Conservation (phyloP, 768 basidiomycete species). For the Russula compacta region DNA sequence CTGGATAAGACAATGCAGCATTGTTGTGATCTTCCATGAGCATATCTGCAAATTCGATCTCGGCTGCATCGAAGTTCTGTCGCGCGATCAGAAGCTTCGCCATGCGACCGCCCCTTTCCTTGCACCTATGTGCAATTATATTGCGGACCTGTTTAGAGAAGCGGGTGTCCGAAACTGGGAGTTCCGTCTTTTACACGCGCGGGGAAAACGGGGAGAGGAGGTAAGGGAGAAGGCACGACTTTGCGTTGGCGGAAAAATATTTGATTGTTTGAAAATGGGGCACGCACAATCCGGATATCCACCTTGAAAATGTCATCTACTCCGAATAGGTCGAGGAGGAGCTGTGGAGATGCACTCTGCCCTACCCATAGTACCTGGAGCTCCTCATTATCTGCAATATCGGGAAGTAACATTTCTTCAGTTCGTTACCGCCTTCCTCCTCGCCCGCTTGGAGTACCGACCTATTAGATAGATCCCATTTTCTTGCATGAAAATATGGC, state of each 20-base stretch:
- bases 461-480: slow-evolving; percentile 91
- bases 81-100: slow-evolving; percentile 69
- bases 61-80: slow-evolving; percentile 86
- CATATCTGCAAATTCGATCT: slow-evolving; percentile 97
- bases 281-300: slow-evolving; percentile 57
- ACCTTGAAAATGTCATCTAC: slow-evolving; percentile 68
- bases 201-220: too few relatives aligned
- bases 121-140: slow-evolving; percentile 61
- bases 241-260: background rate
- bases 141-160: slow-evolving; percentile 82
- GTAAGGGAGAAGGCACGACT: background rate
- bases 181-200: slow-evolving; percentile 38
- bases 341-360: slow-evolving; percentile 64
- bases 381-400: slow-evolving; percentile 72
- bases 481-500: slow-evolving; percentile 81
- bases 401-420: background rate
- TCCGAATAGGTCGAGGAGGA: slow-evolving; percentile 77
- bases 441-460: slow-evolving; percentile 28
- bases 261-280: background rate
- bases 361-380: slow-evolving; percentile 88
- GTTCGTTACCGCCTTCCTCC: background rate
- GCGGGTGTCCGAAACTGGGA: slow-evolving; percentile 63
- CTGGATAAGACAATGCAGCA: slow-evolving; percentile 84
- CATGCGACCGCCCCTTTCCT: slow-evolving; percentile 41
- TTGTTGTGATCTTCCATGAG: slow-evolving; percentile 96